Evolutionary conservation across 2,329 filamentous ascomycete species (phyloP), one percentile per base, ranked within the genome.

Genomic region (Verticillium dahliae): DNA sequence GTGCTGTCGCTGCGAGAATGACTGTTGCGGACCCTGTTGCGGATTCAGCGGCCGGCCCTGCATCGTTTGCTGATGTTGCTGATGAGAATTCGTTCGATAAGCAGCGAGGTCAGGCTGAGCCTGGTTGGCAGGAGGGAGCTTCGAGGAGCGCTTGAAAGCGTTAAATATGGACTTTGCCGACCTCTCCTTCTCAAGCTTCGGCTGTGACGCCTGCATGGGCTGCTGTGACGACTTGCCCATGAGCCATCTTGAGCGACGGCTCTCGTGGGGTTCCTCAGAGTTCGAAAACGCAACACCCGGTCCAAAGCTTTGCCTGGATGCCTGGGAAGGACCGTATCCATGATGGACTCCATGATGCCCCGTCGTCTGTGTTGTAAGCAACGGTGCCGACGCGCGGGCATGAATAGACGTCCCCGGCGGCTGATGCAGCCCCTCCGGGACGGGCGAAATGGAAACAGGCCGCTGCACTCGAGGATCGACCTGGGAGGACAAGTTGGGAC

Each of bases 121-220:
- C 45, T 52, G 45, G 18, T 52, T 45, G 5, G n/a, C n/a, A n/a
- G 70, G 67, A 27, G 63, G 57, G 41, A 69, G 65, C 61, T 70
- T 71, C 7, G 68, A 64, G 6, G 63, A 62, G 22, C 68, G 62
- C 55, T 69, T 69, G 27, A 72, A 70, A 2, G 67, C 69, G 13
- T 63, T 63, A 39, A 69, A 62, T 6, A 72, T 58, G 6, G 67
- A 66, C 54, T 69, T 68, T 37, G 65, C 59, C 6, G 66, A 60
- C 57, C 69, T 70, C 15, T 67, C 62, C 57, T 69, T 69, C 14
- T 66, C 33, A 18, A 34, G 64, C 4, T 61, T 54, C 27, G 62
- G 61, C 22, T 65, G 61, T 15, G 66, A 57, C 35, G 65, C 15
- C 58, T 18, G 13, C 9, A 56, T 39, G 34, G 45, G 22, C n/a